Conservation (phyloP, 192 early-diverging fungal species). For the Gryganskiella cystojenkinii region DNA sequence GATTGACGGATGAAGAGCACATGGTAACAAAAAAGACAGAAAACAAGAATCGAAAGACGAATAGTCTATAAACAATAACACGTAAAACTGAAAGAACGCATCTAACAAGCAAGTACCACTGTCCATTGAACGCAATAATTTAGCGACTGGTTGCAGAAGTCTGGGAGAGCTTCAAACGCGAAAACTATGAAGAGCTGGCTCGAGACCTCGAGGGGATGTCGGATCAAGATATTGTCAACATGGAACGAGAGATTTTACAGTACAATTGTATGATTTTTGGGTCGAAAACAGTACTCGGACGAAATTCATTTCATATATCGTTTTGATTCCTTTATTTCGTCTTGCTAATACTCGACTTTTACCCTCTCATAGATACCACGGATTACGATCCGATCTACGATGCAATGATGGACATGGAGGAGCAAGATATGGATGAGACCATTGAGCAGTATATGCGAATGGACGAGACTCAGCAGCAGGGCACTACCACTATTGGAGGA, state of each 20-base stretch:
- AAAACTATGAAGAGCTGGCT: constrained; percentile 26
- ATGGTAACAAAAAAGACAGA: neutral
- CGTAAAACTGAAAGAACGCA: neutral
- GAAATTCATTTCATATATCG: neutral
- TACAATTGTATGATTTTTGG: constrained; percentile 18
- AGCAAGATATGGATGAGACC: constrained; percentile 22
- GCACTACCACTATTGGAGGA: no score
- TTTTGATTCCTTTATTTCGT: neutral
- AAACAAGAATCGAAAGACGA: neutral
- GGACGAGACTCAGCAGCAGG: constrained; percentile 14
- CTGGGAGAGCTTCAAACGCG: constrained; percentile 40
- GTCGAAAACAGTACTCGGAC: neutral
- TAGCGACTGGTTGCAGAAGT: constrained; percentile 41
- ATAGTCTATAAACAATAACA: no score
- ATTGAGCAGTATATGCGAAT: constrained; percentile 32
- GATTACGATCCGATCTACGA: constrained; percentile 44
- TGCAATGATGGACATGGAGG: constrained; percentile 25
- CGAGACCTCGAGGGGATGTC: constrained; percentile 29
- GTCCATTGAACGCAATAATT: neutral
- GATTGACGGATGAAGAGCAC: no score
- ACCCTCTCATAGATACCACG: constrained; percentile 4
- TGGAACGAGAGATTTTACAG: constrained; percentile 39
- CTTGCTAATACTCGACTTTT: neutral
- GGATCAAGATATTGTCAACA: constrained; percentile 36
- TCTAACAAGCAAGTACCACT: neutral